A percentile compares a stretch with the other conserved stretches of the same genome.
Conservation (phyloP, 2,329 filamentous ascomycete species). For the Ophiocordyceps robertsii region DNA sequence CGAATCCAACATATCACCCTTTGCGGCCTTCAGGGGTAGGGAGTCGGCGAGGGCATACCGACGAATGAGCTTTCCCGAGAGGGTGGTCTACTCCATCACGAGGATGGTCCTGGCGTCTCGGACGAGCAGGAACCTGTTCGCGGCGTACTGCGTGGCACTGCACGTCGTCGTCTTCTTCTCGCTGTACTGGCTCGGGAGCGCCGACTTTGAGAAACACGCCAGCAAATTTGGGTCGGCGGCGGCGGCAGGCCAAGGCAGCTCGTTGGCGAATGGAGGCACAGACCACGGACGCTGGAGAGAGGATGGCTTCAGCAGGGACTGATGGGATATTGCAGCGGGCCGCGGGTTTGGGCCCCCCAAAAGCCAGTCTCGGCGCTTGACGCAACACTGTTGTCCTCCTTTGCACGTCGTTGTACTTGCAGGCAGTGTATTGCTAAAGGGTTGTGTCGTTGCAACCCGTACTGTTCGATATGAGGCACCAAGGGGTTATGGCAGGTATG, state of each 20-base stretch:
- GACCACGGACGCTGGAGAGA: conserved; percentile 48
- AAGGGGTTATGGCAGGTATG: too few relatives aligned
- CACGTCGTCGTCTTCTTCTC: conserved; percentile 80
- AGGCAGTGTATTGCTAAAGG: too few relatives aligned
- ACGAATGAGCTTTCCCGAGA: conserved; percentile 83
- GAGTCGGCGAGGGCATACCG: conserved; percentile 86
- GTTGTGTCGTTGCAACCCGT: too few relatives aligned
- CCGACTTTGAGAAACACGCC: conserved; percentile 49
- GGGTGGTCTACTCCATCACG: conserved; percentile 81
- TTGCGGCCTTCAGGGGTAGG: conserved; percentile 87
- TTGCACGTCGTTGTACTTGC: too few relatives aligned
- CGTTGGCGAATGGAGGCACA: conserved; percentile 12
- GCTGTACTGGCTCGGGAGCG: conserved; percentile 69
- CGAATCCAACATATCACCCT: conserved; percentile 89
- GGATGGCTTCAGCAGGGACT: conserved; percentile 39
- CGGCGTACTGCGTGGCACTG: conserved; percentile 76
- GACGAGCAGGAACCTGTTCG: conserved; percentile 86
- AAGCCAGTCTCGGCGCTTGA: neutral
- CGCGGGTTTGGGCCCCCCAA: neutral
- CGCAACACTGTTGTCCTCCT: too few relatives aligned
- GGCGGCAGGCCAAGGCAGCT: conserved; percentile 25
- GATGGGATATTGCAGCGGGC: neutral
- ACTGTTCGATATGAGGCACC: too few relatives aligned
- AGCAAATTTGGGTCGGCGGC: conserved; percentile 39
- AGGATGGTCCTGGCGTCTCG: conserved; percentile 82